Base-by-base conservation (phyloP, 345 rosid species). In the Eutrema japonicum region DNA sequence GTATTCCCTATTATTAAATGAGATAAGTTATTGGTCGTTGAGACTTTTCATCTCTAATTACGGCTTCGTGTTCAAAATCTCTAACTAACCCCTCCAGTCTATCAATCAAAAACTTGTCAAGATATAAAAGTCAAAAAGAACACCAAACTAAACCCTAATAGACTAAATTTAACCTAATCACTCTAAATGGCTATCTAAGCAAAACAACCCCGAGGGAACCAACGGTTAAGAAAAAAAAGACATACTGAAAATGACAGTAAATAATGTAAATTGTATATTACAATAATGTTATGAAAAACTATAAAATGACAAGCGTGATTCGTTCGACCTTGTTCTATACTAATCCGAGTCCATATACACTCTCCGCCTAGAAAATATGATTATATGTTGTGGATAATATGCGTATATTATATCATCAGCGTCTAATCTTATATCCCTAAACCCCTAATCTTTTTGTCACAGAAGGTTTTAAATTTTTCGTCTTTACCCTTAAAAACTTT, bases 81-180 rank as follows among this genome's bases (percentile, higher is more conserved):
- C 43, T 66, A 66, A 66, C 72, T 18, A 57, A 12, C 45, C 78
- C 9, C 52, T 65, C 13, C 36, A 58, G 42, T 41, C 37, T 43
- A 63, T 26, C 71, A 64, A 64, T 73, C 46, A n/a, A 53, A 30
- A 52, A 48, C 71, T 14, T 29, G 60, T 57, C 49, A 36, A 14
- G 65, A 29, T 40, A 8, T 51, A 16, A 46, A 66, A 57, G 73
- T 66, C 72, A 74, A 66, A 57, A 50, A 48, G 66, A 58, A 57
- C 60, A 74, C 60, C 72, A 58, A 50, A 58, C 48, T 32, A 47
- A 64, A 54, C n/a, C 71, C 77, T 73, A 73, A 29, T 64, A n/a
- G 56, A 49, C 35, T 29, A 10, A 55, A 45, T 14, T 73, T 73
- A 65, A 56, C 52, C 60, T 66, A 40, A 41, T 62, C 33, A 33